Evolutionary conservation across 768 basidiomycete genomes (phyloP).

Genomic region (Polyporus arcularius): DNA sequence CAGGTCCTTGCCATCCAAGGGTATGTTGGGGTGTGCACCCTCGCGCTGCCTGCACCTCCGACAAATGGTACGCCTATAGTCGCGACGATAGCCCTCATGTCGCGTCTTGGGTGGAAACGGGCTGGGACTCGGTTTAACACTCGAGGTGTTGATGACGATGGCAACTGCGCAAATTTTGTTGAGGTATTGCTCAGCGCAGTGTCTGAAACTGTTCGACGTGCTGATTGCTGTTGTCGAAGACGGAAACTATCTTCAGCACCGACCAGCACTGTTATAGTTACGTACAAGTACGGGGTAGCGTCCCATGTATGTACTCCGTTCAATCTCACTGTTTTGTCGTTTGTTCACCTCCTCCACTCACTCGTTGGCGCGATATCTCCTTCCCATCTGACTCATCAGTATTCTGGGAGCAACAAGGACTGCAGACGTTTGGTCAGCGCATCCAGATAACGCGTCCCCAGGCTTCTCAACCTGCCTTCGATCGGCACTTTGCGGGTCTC

Average conservation of each 20-base stretch:
- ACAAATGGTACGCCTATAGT: conserved; percentile 71
- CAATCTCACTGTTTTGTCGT: not conserved
- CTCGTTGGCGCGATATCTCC: conserved; percentile 3
- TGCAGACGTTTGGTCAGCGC: conserved; percentile 91
- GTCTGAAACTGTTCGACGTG: not conserved
- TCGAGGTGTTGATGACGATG: conserved; percentile 93
- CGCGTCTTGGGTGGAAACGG: conserved; percentile 89
- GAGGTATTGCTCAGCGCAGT: conserved; percentile 54
- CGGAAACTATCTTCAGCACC: conserved; percentile 87
- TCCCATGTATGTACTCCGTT: conserved; percentile 75
- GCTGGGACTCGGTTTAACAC: conserved; percentile 98
- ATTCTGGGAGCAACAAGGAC: conserved; percentile 98
- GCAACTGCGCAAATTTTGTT: conserved; percentile 94
- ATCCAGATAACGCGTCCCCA: conserved; percentile 96
- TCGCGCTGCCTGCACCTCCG: conserved; percentile 76
- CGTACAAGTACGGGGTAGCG: conserved; percentile 91
- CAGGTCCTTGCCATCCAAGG: conserved; percentile 94
- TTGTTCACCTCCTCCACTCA: not conserved
- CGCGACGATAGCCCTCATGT: conserved; percentile 79
- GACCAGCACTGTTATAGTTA: conserved; percentile 89
- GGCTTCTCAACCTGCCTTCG: conserved; percentile 96
- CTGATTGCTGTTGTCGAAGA: conserved; percentile 46
- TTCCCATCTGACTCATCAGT: conserved; percentile 45
- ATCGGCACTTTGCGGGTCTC: conserved; percentile 87
- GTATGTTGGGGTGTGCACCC: conserved; percentile 80